Evolutionary conservation across 495 filamentous ascomycete genomes (phyloP).

Genomic region (Trypethelium eluteriae): DNA sequence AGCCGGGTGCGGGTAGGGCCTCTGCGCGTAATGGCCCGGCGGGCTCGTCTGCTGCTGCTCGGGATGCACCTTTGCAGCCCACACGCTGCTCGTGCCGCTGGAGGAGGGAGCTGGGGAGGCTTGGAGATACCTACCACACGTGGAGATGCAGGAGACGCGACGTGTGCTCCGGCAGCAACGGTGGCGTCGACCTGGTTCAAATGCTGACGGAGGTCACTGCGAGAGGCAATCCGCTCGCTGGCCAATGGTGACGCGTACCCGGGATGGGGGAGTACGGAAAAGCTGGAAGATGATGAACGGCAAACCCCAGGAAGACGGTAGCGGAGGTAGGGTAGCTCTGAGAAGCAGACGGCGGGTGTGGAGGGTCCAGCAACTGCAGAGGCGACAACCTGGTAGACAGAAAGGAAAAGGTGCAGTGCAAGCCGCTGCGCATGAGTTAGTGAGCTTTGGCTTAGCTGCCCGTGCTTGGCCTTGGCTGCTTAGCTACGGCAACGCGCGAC

Average conservation of each 20-base stretch:
- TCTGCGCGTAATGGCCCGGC: conserved; percentile 1
- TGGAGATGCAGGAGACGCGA: background rate
- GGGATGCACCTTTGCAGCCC: background rate
- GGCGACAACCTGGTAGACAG: conserved; percentile 1
- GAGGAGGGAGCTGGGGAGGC: no score
- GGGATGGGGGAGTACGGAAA: background rate
- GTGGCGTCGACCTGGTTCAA: background rate
- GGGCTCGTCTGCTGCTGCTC: background rate
- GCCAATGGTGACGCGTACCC: conserved; percentile 1
- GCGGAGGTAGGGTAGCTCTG: conserved; percentile 4
- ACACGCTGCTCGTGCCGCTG: no score
- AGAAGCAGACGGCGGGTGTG: background rate
- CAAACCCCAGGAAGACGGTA: conserved; percentile 5
- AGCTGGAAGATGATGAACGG: background rate
- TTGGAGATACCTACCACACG: background rate
- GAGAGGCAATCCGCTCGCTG: background rate
- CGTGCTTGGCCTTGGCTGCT: no score
- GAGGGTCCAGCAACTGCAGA: background rate
- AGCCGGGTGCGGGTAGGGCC: conserved; percentile 4
- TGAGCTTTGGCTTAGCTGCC: no score
- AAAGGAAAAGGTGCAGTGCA: conserved; percentile 3
- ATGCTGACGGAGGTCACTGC: background rate
- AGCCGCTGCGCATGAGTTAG: background rate
- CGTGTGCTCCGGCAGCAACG: background rate
- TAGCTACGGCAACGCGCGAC: background rate